Percentiles rank a stretch among this genome's conserved stretches.
phyloP scores from a whole-genome alignment of 2,329 filamentous ascomycete genomes.

The Ophiostoma ips region DNA sequence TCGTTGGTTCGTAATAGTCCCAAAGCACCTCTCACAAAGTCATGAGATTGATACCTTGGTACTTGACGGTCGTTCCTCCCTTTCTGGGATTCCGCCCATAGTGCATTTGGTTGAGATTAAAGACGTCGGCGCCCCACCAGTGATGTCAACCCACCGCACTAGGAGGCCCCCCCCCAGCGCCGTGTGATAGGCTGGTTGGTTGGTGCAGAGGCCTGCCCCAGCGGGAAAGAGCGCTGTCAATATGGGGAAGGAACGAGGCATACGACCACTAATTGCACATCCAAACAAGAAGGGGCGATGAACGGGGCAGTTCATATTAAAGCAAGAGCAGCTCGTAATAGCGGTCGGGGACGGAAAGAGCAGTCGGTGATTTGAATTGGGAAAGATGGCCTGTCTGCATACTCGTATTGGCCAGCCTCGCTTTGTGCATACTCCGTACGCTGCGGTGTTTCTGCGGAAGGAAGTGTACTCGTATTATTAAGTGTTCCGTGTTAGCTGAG shows the following conservation, averaged over 20 bases:
- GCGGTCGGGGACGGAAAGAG: no score
- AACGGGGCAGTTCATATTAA: not conserved
- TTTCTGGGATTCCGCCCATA: not conserved
- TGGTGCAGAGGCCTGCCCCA: not conserved
- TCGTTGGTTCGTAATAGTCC: no score
- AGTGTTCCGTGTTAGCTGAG: no score
- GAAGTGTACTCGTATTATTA: no score
- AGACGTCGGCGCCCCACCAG: constrained; percentile 8
- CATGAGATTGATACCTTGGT: not conserved
- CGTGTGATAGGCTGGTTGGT: constrained; percentile 2
- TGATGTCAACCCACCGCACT: constrained; percentile 8
- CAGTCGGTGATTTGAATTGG: no score
- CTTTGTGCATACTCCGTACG: not conserved
- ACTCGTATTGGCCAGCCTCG: no score
- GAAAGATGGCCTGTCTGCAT: no score
- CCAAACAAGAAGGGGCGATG: no score
- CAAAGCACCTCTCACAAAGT: no score
- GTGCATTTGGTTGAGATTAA: constrained; percentile 8
- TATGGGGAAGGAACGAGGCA: no score
- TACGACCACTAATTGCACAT: not conserved
- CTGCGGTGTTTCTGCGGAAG: not conserved
- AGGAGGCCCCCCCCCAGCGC: not conserved
- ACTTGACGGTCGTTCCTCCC: not conserved
- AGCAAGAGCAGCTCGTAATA: no score
- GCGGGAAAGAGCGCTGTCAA: no score